A percentile compares a stretch with the other conserved stretches of the same genome.
phyloP scores from a whole-genome alignment of 805 yeast species.

The Pichia exigua region DNA sequence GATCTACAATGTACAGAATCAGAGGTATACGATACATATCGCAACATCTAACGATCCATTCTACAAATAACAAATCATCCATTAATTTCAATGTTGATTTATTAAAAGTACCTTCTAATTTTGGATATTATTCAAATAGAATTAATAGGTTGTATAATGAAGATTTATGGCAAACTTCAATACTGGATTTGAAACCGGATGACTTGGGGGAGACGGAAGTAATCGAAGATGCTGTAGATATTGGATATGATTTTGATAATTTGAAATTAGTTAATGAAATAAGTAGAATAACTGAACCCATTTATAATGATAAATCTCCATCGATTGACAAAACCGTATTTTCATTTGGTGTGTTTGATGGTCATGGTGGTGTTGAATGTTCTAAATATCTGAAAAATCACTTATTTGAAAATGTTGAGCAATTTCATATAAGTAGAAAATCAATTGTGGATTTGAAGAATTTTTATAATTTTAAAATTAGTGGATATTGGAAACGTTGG shows the following conservation, averaged over 20 bases:
- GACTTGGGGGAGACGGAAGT: background rate
- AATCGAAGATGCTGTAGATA: background rate
- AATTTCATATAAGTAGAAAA: slow-evolving; percentile 29
- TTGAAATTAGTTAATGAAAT: slow-evolving; percentile 8
- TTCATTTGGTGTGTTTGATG: slow-evolving; percentile 77
- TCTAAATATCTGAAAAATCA: slow-evolving; percentile 49
- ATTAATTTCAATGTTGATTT: slow-evolving; percentile 44
- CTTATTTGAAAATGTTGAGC: slow-evolving; percentile 48
- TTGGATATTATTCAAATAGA: slow-evolving; percentile 75
- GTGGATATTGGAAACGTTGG: slow-evolving; percentile 84
- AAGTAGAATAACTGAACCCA: slow-evolving; percentile 9
- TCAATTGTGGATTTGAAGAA: slow-evolving; percentile 36
- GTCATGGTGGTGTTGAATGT: slow-evolving; percentile 87
- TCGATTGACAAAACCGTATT: slow-evolving; percentile 36
- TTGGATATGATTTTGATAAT: slow-evolving; percentile 1
- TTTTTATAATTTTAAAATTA: slow-evolving; percentile 52
- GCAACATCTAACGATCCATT: slow-evolving; percentile 23
- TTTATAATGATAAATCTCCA: slow-evolving; percentile 5
- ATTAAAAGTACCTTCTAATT: slow-evolving; percentile 56
- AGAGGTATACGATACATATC: slow-evolving; percentile 14
- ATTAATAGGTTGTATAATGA: slow-evolving; percentile 75
- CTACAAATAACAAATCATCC: slow-evolving; percentile 16
- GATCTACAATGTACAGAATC: background rate
- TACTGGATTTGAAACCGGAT: slow-evolving; percentile 3
- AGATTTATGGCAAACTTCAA: slow-evolving; percentile 44